phyloP scores from a whole-genome alignment of 495 filamentous ascomycete species.

The Hyaloscypha variabilis region DNA sequence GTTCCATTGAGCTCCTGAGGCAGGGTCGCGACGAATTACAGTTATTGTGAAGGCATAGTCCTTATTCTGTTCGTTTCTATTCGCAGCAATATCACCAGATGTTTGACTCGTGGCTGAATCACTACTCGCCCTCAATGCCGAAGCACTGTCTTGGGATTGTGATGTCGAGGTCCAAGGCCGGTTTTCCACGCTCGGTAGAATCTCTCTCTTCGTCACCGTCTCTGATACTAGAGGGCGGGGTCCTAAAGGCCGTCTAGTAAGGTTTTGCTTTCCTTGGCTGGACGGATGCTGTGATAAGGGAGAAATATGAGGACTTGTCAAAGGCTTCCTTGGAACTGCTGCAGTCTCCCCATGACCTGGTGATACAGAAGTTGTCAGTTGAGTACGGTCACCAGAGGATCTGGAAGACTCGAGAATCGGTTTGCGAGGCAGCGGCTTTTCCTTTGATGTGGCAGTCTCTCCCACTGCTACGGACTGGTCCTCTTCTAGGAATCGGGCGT shows the following conservation, averaged over 20 bases:
- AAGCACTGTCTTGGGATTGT: not conserved
- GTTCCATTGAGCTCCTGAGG: constrained; percentile 84
- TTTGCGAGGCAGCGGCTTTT: constrained; percentile 30
- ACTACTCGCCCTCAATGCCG: not conserved
- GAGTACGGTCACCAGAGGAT: constrained; percentile 27
- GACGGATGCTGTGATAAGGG: not conserved
- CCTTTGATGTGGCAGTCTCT: constrained; percentile 31
- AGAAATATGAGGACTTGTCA: not conserved
- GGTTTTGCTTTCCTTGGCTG: not conserved
- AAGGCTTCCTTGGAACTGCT: not conserved
- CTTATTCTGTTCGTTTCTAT: not conserved
- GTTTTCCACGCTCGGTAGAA: constrained; percentile 22
- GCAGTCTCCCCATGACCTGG: not conserved
- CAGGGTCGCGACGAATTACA: constrained; percentile 85
- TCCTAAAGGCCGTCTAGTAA: constrained; percentile 24
- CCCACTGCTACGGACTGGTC: constrained; percentile 43
- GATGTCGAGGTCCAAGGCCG: not conserved
- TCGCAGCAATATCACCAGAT: not conserved
- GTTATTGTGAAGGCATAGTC: constrained; percentile 63
- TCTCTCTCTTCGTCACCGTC: constrained; percentile 6
- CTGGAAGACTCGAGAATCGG: constrained; percentile 25
- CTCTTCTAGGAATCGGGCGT: constrained; percentile 53
- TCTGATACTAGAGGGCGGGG: constrained; percentile 25
- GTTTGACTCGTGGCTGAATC: not conserved
- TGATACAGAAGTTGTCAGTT: not conserved